Evolutionary conservation across 2,329 filamentous ascomycete species (phyloP).

Genomic region (Knufia fluminis): DNA sequence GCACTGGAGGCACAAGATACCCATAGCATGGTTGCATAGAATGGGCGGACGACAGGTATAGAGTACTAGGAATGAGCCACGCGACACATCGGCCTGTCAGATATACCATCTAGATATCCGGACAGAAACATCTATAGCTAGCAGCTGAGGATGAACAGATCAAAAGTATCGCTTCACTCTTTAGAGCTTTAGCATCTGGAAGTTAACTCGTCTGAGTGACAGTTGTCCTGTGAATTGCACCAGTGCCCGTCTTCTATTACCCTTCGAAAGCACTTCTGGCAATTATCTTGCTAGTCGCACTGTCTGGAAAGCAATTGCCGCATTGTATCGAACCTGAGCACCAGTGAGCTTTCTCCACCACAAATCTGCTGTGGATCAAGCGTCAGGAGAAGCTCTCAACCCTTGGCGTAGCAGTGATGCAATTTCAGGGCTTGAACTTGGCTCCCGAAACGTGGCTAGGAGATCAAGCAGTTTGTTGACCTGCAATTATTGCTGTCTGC

Average conservation of each 20-base stretch:
- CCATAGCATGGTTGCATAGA: conserved; percentile 1
- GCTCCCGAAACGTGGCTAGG: conserved; percentile 5
- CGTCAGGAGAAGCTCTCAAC: conserved; percentile 3
- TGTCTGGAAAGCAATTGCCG: too few relatives aligned
- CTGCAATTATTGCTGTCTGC: conserved; percentile 2
- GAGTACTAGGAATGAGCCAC: neutral
- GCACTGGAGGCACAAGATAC: conserved; percentile 6
- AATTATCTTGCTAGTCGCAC: too few relatives aligned
- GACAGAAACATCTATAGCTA: neutral
- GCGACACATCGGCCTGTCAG: neutral
- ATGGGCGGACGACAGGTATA: neutral
- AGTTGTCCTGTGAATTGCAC: neutral
- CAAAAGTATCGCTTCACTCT: neutral
- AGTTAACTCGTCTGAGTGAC: neutral
- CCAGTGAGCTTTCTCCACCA: too few relatives aligned
- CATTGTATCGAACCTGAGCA: too few relatives aligned
- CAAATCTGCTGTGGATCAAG: neutral
- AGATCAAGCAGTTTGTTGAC: neutral
- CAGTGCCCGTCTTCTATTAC: too few relatives aligned
- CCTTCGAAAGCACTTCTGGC: too few relatives aligned
- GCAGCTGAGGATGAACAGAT: neutral
- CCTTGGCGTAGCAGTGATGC: conserved; percentile 1
- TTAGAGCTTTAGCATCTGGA: neutral
- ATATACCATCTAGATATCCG: neutral
- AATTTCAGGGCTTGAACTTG: conserved; percentile 3